These are phyloP conservation scores for Cyclospora cayetanensis DNA, from an alignment of 169 alveolate species.

Conservation along the genomic window DNA sequence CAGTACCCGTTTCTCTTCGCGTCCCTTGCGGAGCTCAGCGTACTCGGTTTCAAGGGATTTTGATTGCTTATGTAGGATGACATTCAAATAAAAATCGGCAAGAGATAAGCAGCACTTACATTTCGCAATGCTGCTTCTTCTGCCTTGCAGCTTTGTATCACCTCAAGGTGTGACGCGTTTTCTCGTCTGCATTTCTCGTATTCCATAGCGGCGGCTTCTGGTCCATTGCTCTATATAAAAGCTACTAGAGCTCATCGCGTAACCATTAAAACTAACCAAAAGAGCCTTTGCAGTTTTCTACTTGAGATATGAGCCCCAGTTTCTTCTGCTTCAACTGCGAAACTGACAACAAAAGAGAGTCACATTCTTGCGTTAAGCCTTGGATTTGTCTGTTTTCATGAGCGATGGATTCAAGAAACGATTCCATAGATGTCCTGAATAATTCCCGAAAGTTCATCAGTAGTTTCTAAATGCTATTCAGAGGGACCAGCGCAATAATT, in stretches of 20 bases:
- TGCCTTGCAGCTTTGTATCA: slow-evolving; percentile 14
- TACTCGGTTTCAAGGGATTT: neutral
- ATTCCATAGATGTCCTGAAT: slow-evolving; percentile 33
- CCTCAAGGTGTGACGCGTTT: neutral
- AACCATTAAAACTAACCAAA: neutral
- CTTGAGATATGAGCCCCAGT: neutral
- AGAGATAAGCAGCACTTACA: neutral
- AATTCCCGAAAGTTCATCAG: too few relatives aligned
- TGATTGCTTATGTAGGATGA: neutral
- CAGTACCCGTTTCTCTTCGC: neutral
- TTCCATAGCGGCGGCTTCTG: neutral
- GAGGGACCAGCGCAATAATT: too few relatives aligned
- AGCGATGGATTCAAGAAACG: slow-evolving; percentile 27
- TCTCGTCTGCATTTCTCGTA: neutral
- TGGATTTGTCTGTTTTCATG: neutral
- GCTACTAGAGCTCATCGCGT: neutral
- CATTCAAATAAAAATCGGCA: neutral
- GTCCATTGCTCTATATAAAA: neutral
- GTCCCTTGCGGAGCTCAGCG: neutral
- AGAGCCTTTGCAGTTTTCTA: neutral
- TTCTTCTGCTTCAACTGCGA: neutral
- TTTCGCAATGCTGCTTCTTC: neutral
- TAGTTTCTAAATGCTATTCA: too few relatives aligned
- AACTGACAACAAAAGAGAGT: neutral
- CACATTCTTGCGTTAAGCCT: neutral